A percentile compares a stretch with the other conserved stretches of the same genome.
Conservation (phyloP, 2,329 filamentous ascomycete genomes). For the Phialocephala subalpina region DNA sequence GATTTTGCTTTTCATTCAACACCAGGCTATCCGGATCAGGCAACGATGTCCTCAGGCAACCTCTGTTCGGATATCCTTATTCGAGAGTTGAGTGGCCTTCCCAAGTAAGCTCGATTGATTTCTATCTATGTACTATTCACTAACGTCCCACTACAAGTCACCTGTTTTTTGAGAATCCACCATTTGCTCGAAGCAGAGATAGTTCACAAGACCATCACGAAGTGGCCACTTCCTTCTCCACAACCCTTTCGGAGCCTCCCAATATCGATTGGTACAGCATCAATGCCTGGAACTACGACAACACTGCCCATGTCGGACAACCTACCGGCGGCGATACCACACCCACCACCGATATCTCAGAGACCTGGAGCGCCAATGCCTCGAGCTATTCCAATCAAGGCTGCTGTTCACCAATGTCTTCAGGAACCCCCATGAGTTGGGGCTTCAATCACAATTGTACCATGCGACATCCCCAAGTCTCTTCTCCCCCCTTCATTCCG, state of each 20-base stretch:
- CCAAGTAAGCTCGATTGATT: background rate
- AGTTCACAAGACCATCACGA: background rate
- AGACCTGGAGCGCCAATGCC: background rate
- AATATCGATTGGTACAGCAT: background rate
- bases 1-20: background rate
- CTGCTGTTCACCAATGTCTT: background rate
- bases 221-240: background rate
- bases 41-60: conserved; percentile 1
- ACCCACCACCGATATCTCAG: background rate
- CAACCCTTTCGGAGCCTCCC: background rate
- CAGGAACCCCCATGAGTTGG: background rate
- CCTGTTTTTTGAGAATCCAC: background rate
- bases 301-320: background rate
- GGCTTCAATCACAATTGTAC: background rate
- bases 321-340: background rate
- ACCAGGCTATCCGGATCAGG: background rate
- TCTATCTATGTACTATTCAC: no score
- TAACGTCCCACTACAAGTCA: background rate
- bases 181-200: background rate
- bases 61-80: background rate
- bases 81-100: background rate
- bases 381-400: background rate
- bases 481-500: background rate
- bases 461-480: background rate
- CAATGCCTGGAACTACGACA: background rate